phyloP scores from a whole-genome alignment of 352 stramenopile species.

The Phytophthora lateralis region DNA sequence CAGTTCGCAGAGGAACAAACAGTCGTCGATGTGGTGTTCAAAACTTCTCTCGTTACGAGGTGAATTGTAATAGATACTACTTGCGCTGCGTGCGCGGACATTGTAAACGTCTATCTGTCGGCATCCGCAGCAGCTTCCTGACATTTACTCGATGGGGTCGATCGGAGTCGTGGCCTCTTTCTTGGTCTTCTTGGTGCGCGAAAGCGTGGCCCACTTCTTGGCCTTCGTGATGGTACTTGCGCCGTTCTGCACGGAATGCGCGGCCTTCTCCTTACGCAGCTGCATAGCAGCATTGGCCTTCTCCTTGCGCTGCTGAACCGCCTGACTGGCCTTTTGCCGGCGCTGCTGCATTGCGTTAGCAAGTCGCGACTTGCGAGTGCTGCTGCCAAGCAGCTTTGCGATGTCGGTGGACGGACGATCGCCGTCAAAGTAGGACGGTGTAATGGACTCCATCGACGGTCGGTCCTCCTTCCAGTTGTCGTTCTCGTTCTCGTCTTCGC shows the following conservation, averaged over 20 bases:
- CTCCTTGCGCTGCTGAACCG: conserved; percentile 40
- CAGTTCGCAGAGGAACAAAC: conserved; percentile 1
- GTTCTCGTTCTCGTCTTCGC: conserved; percentile 37
- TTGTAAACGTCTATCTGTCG: conserved; percentile 19
- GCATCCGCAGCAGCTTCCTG: conserved; percentile 12
- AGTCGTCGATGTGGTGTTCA: conserved; percentile 3
- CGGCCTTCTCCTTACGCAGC: conserved; percentile 26
- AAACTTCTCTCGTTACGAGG: conserved; percentile 30
- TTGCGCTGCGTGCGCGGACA: conserved; percentile 5
- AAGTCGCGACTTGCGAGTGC: conserved; percentile 35
- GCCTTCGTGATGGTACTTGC: conserved; percentile 33
- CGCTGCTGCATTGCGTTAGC: conserved; percentile 39
- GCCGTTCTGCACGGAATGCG: conserved; percentile 20
- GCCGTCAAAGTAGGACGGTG: conserved; percentile 41
- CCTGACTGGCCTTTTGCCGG: conserved; percentile 37
- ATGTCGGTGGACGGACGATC: conserved; percentile 57
- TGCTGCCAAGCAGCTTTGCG: conserved; percentile 38
- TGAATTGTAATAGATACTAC: conserved; percentile 41
- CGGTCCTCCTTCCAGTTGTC: conserved; percentile 41
- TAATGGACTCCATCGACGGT: conserved; percentile 29
- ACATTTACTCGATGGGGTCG: conserved; percentile 30
- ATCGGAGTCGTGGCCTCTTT: conserved; percentile 26
- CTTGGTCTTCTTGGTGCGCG: conserved; percentile 28
- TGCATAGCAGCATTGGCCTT: conserved; percentile 29
- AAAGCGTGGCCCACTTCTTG: conserved; percentile 39